Percentiles rank a stretch among this genome's conserved stretches.
phyloP scores from a whole-genome alignment of 2,329 filamentous ascomycete genomes.

The Cladosporium austrohemisphaericum region DNA sequence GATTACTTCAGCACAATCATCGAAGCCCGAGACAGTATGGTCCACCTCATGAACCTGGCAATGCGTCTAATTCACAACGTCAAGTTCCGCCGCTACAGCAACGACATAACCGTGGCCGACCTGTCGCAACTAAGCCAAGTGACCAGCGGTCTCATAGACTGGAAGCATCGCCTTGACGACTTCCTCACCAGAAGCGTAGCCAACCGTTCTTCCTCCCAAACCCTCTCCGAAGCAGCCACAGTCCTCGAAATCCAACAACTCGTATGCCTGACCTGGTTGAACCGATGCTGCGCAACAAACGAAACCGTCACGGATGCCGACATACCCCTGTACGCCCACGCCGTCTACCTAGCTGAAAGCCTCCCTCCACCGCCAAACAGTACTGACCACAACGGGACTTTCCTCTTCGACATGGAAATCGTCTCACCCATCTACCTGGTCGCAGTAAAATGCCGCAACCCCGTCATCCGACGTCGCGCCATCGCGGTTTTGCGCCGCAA shows the following conservation, averaged over 20 bases:
- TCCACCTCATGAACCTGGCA: slow-evolving; percentile 21
- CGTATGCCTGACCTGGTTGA: slow-evolving; percentile 21
- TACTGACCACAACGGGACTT: slow-evolving; percentile 8
- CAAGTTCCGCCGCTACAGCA: slow-evolving; percentile 16
- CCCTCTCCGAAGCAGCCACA: slow-evolving; percentile 14
- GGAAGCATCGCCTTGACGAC: slow-evolving; percentile 14
- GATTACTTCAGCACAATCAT: slow-evolving; percentile 14
- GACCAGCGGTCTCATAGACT: not conserved
- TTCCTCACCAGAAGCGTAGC: slow-evolving; percentile 12
- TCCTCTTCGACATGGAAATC: slow-evolving; percentile 27
- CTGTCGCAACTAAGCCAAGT: slow-evolving; percentile 12
- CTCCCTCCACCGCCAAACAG: slow-evolving; percentile 8
- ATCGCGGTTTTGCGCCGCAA: slow-evolving; percentile 21
- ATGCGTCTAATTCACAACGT: slow-evolving; percentile 19
- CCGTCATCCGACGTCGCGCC: slow-evolving; percentile 21
- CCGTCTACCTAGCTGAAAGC: slow-evolving; percentile 18
- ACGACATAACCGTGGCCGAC: slow-evolving; percentile 14
- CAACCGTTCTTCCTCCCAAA: not conserved
- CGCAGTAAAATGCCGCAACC: slow-evolving; percentile 26
- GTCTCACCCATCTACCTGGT: slow-evolving; percentile 25
- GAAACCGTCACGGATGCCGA: slow-evolving; percentile 20
- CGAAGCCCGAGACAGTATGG: slow-evolving; percentile 21
- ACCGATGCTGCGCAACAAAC: slow-evolving; percentile 15
- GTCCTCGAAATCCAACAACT: slow-evolving; percentile 22
- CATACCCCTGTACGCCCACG: slow-evolving; percentile 15